Conservation (phyloP, 768 basidiomycete genomes). For the Termitomyces sp. region DNA sequence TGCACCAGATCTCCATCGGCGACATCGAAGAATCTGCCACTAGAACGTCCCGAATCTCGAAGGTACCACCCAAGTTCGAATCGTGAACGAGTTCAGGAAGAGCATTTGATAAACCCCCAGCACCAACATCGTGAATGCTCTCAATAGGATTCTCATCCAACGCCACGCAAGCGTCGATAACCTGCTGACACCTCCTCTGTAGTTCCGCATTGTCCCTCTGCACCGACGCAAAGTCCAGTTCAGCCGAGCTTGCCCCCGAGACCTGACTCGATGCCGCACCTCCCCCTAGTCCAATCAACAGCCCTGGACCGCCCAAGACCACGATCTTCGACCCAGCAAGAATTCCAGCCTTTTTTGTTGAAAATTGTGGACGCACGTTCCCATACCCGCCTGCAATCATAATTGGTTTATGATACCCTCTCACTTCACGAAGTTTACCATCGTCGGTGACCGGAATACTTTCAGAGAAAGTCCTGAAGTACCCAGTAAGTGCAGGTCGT, state of each 20-base stretch:
- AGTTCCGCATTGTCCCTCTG: slow-evolving; percentile 99
- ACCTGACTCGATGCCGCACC: slow-evolving; percentile 95
- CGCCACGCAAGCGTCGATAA: slow-evolving; percentile 86
- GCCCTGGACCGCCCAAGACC: slow-evolving; percentile 91
- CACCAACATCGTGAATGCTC: slow-evolving; percentile 98
- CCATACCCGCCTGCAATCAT: slow-evolving; percentile 99
- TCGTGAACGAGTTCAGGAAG: slow-evolving; percentile 97
- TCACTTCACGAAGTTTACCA: slow-evolving; percentile 50
- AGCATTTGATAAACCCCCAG: slow-evolving; percentile 94
- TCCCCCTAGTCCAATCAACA: slow-evolving; percentile 95
- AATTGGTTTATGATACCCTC: slow-evolving; percentile 99
- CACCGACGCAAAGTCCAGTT: slow-evolving; percentile 95
- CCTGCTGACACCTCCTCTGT: slow-evolving; percentile 95
- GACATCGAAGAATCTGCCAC: slow-evolving; percentile 93
- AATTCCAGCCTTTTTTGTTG: slow-evolving; percentile 75
- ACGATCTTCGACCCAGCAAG: slow-evolving; percentile 80
- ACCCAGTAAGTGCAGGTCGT: slow-evolving; percentile 85
- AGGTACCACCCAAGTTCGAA: slow-evolving; percentile 81
- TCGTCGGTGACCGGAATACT: slow-evolving; percentile 52
- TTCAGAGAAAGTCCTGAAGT: slow-evolving; percentile 93
- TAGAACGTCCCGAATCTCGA: slow-evolving; percentile 91
- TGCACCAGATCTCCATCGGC: slow-evolving; percentile 99
- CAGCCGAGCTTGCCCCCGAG: slow-evolving; percentile 84
- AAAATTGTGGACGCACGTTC: slow-evolving; percentile 81
- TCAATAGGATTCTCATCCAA: slow-evolving; percentile 72